Base-by-base conservation (phyloP, 805 yeast species). In the Nakazawaea populi region DNA sequence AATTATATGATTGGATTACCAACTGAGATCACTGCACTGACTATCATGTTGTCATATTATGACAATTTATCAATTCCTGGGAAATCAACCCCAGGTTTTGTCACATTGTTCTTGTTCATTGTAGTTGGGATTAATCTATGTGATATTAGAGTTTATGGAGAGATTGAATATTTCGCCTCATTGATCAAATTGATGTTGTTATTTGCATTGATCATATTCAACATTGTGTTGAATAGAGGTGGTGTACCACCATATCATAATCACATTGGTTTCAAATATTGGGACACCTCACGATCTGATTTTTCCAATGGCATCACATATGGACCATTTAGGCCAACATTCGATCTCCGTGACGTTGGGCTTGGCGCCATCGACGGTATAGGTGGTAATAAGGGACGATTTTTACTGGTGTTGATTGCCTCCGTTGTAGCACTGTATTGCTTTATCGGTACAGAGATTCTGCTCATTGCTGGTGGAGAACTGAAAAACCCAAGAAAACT, bases 401-500 rank as follows among this genome's bases (percentile, higher is more conserved):
- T 87, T 48, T 66, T 84, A 44, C 80, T 87, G 6, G 64, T 87
- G 6, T 52, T 84, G 38, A 77, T 82, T 1, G 89, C 90, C 1
- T 68, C 83, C 7, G 67, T 82, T 39, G 79, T 83, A 18, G 82
- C 90, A 0, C 74, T 88, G 0, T 88, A 84, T 64, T 86, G 95
- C 0, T 88, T 83, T 59, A 80, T 87, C 46, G 96, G 96, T 0
- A 85, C 90, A 1, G 96, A 88, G 57, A 82, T 85, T 63, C 91
- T 89, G 14, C 81, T 87, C 54, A 80, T 87, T 50, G 94, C 94
- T 2, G 89, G 94, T 7, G 88, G 91, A 64, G 96, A 88, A 64
- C 87, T 91, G 18, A 73, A 83, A 55, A 83, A 85, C 56, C 96
- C 96, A 6, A 72, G 94, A 55, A 80, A 75, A 54, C 83, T 94